phyloP scores from a whole-genome alignment of 192 early-diverging fungal species.

The Mortierella antarctica region DNA sequence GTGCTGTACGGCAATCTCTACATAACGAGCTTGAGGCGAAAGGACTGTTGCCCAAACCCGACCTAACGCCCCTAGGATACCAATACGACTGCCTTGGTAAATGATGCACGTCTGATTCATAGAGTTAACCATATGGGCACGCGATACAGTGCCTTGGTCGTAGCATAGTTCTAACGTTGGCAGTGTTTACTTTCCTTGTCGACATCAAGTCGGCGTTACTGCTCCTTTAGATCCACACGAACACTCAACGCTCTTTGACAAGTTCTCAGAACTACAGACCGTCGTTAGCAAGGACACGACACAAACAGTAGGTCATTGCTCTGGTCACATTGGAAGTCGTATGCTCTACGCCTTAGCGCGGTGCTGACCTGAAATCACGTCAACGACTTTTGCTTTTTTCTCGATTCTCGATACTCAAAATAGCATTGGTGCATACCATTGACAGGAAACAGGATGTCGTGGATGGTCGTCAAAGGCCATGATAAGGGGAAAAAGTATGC shows the following conservation, averaged over 20 bases:
- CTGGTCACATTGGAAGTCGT: too few relatives aligned
- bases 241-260: slow-evolving; percentile 8
- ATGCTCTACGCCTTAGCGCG: too few relatives aligned
- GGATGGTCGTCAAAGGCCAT: slow-evolving; percentile 32
- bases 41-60: slow-evolving; percentile 23
- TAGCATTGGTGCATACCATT: slow-evolving; percentile 41
- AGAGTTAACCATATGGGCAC: neutral
- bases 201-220: slow-evolving; percentile 29
- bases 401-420: neutral
- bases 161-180: too few relatives aligned
- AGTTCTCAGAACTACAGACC: slow-evolving; percentile 39
- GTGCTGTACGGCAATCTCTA: slow-evolving; percentile 23
- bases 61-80: slow-evolving; percentile 21
- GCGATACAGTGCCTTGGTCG: too few relatives aligned
- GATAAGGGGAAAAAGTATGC: slow-evolving; percentile 18
- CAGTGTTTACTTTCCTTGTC: neutral
- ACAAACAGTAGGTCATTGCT: slow-evolving; percentile 17
- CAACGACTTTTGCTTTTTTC: neutral
- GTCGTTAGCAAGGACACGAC: slow-evolving; percentile 24
- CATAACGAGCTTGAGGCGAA: slow-evolving; percentile 14
- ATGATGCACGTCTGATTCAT: neutral
- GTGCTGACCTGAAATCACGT: too few relatives aligned
- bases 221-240: slow-evolving; percentile 16
- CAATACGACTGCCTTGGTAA: slow-evolving; percentile 39
- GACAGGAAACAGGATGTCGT: slow-evolving; percentile 17